Percentiles rank a stretch among this genome's conserved stretches.
These are phyloP conservation scores for Xerocomellus dryophilus DNA, from an alignment of 768 basidiomycete genomes.

Conservation along the genomic window DNA sequence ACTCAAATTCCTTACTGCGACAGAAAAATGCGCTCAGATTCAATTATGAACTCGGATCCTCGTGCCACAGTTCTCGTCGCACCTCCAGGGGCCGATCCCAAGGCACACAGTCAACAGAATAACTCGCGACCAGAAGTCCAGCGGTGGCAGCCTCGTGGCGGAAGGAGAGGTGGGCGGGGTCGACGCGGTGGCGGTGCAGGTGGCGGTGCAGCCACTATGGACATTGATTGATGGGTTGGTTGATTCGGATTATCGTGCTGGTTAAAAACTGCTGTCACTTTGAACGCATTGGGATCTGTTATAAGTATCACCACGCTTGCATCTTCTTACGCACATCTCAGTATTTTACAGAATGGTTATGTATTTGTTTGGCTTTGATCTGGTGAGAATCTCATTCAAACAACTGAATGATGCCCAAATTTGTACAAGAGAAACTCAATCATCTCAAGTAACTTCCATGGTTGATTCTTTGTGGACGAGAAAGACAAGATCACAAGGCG, in stretches of 20 bases:
- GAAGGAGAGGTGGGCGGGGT: constrained; percentile 22
- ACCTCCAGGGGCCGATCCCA: constrained; percentile 62
- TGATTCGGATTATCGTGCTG: neutral
- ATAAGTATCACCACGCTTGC: constrained; percentile 14
- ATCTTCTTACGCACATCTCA: constrained; percentile 22
- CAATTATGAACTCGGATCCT: constrained; percentile 55
- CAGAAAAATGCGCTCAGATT: constrained; percentile 87
- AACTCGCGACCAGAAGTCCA: constrained; percentile 22
- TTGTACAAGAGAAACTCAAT: neutral
- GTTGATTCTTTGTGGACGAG: neutral
- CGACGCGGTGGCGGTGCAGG: constrained; percentile 23
- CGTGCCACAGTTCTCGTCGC: constrained; percentile 66
- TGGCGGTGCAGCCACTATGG: constrained; percentile 22
- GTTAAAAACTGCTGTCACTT: constrained; percentile 9
- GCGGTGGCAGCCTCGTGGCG: constrained; percentile 27
- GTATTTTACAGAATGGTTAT: constrained; percentile 26
- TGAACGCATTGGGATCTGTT: constrained; percentile 12
- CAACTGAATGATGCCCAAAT: neutral
- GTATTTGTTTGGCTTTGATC: constrained; percentile 15
- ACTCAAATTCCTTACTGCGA: neutral
- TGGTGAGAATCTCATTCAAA: neutral
- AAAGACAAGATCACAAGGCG: neutral
- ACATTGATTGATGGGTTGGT: constrained; percentile 23
- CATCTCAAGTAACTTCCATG: no score
- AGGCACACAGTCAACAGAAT: constrained; percentile 43